Base-by-base conservation (phyloP, 139 green algal species). In the Chlorella sp. region DNA sequence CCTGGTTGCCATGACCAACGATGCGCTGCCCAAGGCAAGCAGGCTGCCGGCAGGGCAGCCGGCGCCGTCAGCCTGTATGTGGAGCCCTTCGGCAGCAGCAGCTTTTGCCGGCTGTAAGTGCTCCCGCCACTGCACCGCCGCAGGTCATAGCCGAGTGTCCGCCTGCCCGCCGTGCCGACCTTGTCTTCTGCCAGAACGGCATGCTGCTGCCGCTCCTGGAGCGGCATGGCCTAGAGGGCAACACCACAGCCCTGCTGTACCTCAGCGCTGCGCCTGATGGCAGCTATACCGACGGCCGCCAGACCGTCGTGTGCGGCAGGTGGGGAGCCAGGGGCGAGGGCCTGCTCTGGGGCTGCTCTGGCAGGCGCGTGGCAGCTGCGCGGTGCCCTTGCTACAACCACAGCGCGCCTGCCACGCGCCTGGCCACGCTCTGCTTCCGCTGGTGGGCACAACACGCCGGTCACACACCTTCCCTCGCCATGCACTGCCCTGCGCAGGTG, bases 171-270 rank as follows among this genome's bases (percentile, higher is more conserved):
- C 80, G 75, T 2, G 16, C 30, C 12, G 85, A 93, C 62, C 73
- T 92, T 34, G 73, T 93, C 0, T 86, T 92, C 36, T 26, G 91
- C 1, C 74, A 93, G 26, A 93, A 93, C 64, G 89, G 89, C 83
- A 88, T 89, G 86, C 70, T 93, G 64, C 56, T 90, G 70, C 86
- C 86, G 3, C 87, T 74, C 68, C 73, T 93, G 13, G 38, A 51
- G 4, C 4, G 23, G 6, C 65, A 89, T 11, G 28, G 67, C 1
- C 44, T 92, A 44, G 16, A 47, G 23, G 23, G 4, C 75, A 81
- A 30, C 64, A 94, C 89, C 4, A 81, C 86, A 36, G 90, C 93
- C 23, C 84, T 91, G 5, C 73, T 93, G 44, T 94, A 94, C 89
- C 87, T 93, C 78, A 47, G 80, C 80, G 89, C 90, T 9, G 65